A percentile compares a stretch with the other conserved stretches of the same genome.
These are phyloP conservation scores for Acanthamoeba royreba DNA, from an alignment of 208 protist genomes.

Conservation along the genomic window DNA sequence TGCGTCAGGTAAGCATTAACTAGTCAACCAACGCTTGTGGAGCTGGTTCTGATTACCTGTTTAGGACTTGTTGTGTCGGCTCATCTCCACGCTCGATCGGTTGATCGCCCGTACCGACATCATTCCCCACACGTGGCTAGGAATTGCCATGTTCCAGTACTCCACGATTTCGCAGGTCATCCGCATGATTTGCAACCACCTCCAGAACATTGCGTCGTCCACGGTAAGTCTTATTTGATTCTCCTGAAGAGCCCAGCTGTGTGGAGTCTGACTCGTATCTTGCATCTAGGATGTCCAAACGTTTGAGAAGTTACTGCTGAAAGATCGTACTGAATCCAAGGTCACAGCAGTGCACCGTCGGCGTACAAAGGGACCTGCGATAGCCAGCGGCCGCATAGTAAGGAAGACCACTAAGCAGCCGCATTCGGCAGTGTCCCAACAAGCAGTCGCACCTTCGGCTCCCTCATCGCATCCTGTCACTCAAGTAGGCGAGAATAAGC, in stretches of 20 bases:
- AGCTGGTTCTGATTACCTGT: neutral
- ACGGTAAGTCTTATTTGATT: neutral
- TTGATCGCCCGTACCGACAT: neutral
- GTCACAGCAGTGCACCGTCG: no score
- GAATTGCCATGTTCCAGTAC: conserved; percentile 59
- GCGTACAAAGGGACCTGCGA: no score
- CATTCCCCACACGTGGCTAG: conserved; percentile 53
- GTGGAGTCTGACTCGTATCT: no score
- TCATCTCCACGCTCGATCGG: neutral
- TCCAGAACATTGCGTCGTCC: neutral
- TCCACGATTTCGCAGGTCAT: conserved; percentile 32
- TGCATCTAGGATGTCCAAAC: no score
- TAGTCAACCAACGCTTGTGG: no score
- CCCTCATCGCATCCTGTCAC: no score
- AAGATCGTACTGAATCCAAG: no score
- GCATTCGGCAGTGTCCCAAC: no score
- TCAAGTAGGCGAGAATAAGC: neutral
- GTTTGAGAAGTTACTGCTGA: no score
- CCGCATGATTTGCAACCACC: neutral
- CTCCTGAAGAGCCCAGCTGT: neutral
- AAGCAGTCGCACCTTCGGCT: no score
- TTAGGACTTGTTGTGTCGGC: neutral
- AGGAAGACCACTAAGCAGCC: no score
- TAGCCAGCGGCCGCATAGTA: no score
- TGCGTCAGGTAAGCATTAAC: neutral